phyloP scores from a whole-genome alignment of 495 filamentous ascomycete genomes.

The Echria macrotheca region DNA sequence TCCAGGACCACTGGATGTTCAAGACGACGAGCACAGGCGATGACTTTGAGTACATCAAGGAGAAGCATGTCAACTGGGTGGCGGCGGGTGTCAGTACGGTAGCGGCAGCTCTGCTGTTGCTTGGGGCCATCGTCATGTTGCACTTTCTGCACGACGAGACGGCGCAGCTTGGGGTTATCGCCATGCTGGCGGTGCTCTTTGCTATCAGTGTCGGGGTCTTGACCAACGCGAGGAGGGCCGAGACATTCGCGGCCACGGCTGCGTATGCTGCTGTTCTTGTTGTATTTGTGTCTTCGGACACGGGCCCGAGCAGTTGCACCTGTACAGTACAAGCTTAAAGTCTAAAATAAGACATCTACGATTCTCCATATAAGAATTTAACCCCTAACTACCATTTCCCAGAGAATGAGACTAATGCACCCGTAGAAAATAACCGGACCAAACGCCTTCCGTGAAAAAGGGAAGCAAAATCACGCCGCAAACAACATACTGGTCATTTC shows the following conservation, averaged over 20 bases:
- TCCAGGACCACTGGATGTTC: slow-evolving; percentile 2
- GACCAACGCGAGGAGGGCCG: slow-evolving; percentile 29
- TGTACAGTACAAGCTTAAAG: too few species aligned
- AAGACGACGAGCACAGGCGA: not conserved
- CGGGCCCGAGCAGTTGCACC: not conserved
- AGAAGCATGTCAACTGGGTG: not conserved
- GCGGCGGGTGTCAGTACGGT: slow-evolving; percentile 10
- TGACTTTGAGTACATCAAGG: slow-evolving; percentile 1
- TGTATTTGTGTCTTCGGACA: slow-evolving; percentile 5
- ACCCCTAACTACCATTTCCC: too few species aligned
- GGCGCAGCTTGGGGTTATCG: slow-evolving; percentile 22
- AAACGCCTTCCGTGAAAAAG: too few species aligned
- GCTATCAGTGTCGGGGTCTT: slow-evolving; percentile 24
- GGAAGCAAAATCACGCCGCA: slow-evolving; percentile 3
- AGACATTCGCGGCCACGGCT: slow-evolving; percentile 29
- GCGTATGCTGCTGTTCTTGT: slow-evolving; percentile 17
- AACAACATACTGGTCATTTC: slow-evolving; percentile 20
- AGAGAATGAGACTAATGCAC: too few species aligned
- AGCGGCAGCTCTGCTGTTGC: slow-evolving; percentile 20
- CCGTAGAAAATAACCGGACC: too few species aligned
- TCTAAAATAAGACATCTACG: too few species aligned
- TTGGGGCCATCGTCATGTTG: slow-evolving; percentile 28
- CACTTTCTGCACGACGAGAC: slow-evolving; percentile 4
- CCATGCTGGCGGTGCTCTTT: slow-evolving; percentile 26
- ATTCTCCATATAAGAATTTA: too few species aligned